phyloP scores from a whole-genome alignment of 2,329 filamentous ascomycete genomes.

The Fonsecaea erecta region DNA sequence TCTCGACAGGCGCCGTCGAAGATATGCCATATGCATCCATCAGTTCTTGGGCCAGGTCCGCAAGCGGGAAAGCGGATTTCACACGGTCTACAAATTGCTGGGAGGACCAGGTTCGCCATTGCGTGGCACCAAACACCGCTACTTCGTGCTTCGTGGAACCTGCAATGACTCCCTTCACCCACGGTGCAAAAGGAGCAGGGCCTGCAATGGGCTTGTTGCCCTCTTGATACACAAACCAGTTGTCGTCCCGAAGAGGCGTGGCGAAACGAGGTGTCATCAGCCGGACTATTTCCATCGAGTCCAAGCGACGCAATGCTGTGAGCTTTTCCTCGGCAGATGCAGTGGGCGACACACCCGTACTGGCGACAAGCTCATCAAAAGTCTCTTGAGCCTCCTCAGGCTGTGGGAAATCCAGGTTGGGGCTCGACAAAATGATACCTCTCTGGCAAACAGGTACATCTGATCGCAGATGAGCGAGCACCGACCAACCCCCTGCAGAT shows the following conservation, averaged over 20 bases:
- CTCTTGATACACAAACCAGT: slow-evolving; percentile 26
- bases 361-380: slow-evolving; percentile 22
- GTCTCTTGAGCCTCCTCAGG: slow-evolving; percentile 24
- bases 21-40: slow-evolving; percentile 19
- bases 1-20: slow-evolving; percentile 7
- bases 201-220: slow-evolving; percentile 20
- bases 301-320: slow-evolving; percentile 16
- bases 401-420: slow-evolving; percentile 23
- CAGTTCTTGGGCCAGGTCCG: slow-evolving; percentile 16
- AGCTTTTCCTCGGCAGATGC: slow-evolving; percentile 22
- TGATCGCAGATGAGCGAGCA: slow-evolving; percentile 37
- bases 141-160: slow-evolving; percentile 24
- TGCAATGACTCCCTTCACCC: slow-evolving; percentile 21
- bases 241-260: slow-evolving; percentile 23
- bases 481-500: slow-evolving; percentile 52
- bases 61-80: slow-evolving; percentile 6
- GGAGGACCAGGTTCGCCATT: slow-evolving; percentile 18
- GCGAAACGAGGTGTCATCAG: slow-evolving; percentile 13
- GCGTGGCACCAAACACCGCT: slow-evolving; percentile 16
- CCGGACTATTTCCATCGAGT: slow-evolving; percentile 12
- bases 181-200: slow-evolving; percentile 23
- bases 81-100: slow-evolving; percentile 19
- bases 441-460: slow-evolving; percentile 23
- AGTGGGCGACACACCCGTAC: slow-evolving; percentile 11
- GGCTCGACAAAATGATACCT: slow-evolving; percentile 23